Evolutionary conservation across 192 early-diverging fungal genomes (phyloP).

Genomic region (Cetraspora pellucida): DNA sequence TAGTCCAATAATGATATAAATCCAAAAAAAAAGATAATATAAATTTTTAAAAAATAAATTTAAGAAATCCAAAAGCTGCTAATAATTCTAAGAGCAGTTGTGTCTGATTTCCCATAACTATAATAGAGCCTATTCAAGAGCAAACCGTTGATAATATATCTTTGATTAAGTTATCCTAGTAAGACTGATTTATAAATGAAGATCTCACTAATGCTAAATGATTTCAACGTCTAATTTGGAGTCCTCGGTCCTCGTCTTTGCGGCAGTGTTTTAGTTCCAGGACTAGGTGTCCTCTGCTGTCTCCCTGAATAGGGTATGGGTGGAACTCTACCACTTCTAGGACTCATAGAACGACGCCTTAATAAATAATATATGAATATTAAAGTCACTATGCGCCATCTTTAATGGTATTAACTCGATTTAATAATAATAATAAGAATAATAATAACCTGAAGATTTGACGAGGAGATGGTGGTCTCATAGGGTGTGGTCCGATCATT

Average conservation of each 20-base stretch:
- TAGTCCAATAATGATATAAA: too few species aligned
- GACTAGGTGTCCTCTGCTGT: conserved; percentile 27
- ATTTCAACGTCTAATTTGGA: background rate
- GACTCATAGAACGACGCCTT: conserved; percentile 28
- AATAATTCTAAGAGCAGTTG: too few species aligned
- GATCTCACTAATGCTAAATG: too few species aligned
- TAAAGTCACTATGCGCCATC: background rate
- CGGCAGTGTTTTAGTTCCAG: background rate
- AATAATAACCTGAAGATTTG: background rate
- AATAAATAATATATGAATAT: too few species aligned
- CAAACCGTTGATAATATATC: too few species aligned
- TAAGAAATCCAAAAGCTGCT: too few species aligned
- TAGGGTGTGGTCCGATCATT: background rate
- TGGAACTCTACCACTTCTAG: conserved; percentile 1
- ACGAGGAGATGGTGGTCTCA: conserved; percentile 21
- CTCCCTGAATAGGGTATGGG: conserved; percentile 1
- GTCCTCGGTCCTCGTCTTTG: conserved; percentile 22
- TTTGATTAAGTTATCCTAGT: too few species aligned
- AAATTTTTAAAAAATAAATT: too few species aligned
- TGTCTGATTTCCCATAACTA: too few species aligned
- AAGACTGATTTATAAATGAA: too few species aligned
- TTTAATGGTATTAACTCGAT: background rate
- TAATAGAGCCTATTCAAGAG: too few species aligned
- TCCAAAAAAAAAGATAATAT: too few species aligned
- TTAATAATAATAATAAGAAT: background rate